Evolutionary conservation across 2,329 filamentous ascomycete genomes (phyloP), one percentile per base, ranked within the genome.

Genomic region (Fusarium pseudograminearum): DNA sequence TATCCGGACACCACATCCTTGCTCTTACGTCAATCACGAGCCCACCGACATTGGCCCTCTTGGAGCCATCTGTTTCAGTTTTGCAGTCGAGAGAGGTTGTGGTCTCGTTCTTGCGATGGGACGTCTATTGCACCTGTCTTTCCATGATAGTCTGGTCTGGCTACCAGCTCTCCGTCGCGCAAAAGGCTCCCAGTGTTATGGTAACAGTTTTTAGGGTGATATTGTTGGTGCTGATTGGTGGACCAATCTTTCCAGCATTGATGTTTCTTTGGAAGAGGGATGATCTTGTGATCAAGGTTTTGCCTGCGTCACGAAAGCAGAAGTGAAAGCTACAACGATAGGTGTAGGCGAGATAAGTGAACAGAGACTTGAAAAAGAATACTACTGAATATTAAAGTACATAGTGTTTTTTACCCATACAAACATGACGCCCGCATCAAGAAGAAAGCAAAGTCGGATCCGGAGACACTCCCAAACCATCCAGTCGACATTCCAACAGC

Each of bases 51-150:
- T 47, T 71, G 11, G 65, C 64, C 5, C 9, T 73, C 2, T 24
- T 71, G 1, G n/a, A 38, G 26, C 58, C 70, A 2, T 60, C 70
- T 1, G 47, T 73, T 7, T 47, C 65, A 2, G 56, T 44, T 1
- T 26, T 54, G 5, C 26, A 60, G n/a, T 57, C 64, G 0, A 60
- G 70, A 15, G 61, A 57, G 18, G 61, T 73, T 12, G 70, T 73
- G 2, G 70, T 73, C 1, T 66, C 67, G 0, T 73, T 73, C 41
- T 42, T 73, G 34, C 52, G 70, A 22, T 73, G 70, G 70, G 70
- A 73, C 15, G 65, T 73, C 6, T 73, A 73, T 12, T 73, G 70
- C 4, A 62, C 70, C 3, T 73, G 67, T 9, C 46, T 61, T 20
- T 51, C 70, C 1, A 67, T 73, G 57, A 41, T 58, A 2, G 41